Evolutionary conservation across 2,329 filamentous ascomycete genomes (phyloP).

Genomic region (Clarireedia paspali): DNA sequence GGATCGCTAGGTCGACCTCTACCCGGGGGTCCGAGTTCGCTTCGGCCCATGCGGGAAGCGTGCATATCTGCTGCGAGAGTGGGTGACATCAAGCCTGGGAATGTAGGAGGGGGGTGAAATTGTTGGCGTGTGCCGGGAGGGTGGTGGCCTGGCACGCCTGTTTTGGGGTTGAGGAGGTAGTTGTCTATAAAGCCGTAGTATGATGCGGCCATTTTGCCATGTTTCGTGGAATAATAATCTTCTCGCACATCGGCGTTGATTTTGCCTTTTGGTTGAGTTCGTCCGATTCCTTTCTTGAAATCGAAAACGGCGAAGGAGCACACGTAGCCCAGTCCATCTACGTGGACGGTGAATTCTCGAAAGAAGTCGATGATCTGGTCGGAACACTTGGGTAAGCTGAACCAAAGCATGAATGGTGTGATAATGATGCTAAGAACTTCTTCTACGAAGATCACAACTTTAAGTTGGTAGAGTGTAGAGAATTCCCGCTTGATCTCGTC

Average conservation of each 20-base stretch:
- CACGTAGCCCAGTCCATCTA: conserved; percentile 91
- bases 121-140: conserved; percentile 47
- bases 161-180: conserved; percentile 70
- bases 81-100: conserved; percentile 63
- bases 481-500: conserved; percentile 92
- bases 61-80: conserved; percentile 49
- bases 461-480: conserved; percentile 82
- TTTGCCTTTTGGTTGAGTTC: conserved; percentile 33
- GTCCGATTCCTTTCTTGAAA: conserved; percentile 74
- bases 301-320: conserved; percentile 98
- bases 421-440: conserved; percentile 89
- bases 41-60: conserved; percentile 40
- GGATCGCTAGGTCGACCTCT: conserved; percentile 29
- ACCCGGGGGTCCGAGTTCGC: conserved; percentile 37
- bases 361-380: conserved; percentile 97
- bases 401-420: conserved; percentile 81
- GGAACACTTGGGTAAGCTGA: conserved; percentile 78
- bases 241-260: conserved; percentile 57
- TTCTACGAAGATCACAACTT: conserved; percentile 84
- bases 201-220: conserved; percentile 97
- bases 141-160: conserved; percentile 53
- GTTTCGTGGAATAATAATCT: conserved; percentile 90
- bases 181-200: conserved; percentile 94
- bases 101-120: conserved; percentile 69
- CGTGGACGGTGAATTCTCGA: conserved; percentile 92